Evolutionary conservation across 352 stramenopile genomes (phyloP), one percentile per base, ranked within the genome.

Genomic region (Thalassiosira ordinaria): DNA sequence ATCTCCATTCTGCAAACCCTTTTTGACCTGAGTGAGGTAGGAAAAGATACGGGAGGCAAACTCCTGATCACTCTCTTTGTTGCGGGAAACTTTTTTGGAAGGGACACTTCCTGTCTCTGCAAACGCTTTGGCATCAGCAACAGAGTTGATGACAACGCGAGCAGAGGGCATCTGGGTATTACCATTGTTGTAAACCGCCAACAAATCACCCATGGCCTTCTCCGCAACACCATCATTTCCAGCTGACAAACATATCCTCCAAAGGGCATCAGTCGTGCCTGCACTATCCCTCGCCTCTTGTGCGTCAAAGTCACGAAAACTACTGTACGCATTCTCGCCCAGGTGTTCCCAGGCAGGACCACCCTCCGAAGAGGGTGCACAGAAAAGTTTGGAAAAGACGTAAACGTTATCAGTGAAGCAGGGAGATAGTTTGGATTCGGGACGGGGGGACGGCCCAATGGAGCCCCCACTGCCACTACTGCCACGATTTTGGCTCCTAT

Each of bases 321-420:
- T 91, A 47, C 69, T 27, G 66, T 93, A 95, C 4, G 81, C 84
- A 0, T 63, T 29, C 37, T 87, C 75, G 0, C 85, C 87, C 0
- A 94, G 56, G 27, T 68, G 35, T 9, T 89, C 71, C 78, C 83
- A 93, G 35, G 78, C 78, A 6, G 91, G 59, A 60, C 71, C 73
- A 27, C 51, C 47, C n/a, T n/a, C 41, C 33, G 33, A 11, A 5
- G 64, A 29, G 22, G 51, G 20, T 8, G 84, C 78, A 57, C 90
- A 95, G 67, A 95, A 91, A 18, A 95, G 65, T 31, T 86, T 78
- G 22, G 89, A 47, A 71, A 95, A 95, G 11, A 89, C 83, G 39
- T 70, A 82, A 9, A 88, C 74, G 49, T 93, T 83, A 29, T 88
- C 73, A 9, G 80, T 71, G 46, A 93, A 91, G 1, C 84, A 87